Conservation (phyloP, 1,284 basidiomycete species). For the Apiotrichum domesticum region DNA sequence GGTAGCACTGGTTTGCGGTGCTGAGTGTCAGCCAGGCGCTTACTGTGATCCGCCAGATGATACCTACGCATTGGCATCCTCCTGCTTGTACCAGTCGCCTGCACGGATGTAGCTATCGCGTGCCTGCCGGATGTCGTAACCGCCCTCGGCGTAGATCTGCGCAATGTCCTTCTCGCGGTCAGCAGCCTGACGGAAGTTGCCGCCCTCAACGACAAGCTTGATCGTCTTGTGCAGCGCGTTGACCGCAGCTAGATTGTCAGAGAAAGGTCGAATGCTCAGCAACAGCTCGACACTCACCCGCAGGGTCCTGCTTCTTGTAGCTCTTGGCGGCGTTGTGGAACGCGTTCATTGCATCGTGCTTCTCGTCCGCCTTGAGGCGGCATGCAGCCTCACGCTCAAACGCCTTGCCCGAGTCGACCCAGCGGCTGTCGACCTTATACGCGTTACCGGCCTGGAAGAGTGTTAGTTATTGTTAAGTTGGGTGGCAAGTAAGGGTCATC, state of each 20-base stretch:
- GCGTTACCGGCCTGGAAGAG: constrained; percentile 75
- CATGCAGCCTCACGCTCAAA: constrained; percentile 87
- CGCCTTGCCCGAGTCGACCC: constrained; percentile 82
- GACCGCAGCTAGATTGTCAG: constrained; percentile 64
- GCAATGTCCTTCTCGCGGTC: constrained; percentile 97
- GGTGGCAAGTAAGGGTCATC: constrained; percentile 44
- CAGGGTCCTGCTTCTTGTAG: constrained; percentile 80
- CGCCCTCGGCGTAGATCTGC: constrained; percentile 75
- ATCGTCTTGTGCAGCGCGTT: constrained; percentile 84
- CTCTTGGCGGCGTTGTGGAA: constrained; percentile 96
- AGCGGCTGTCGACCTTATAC: constrained; percentile 89
- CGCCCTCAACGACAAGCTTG: constrained; percentile 70
- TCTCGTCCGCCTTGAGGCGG: constrained; percentile 75
- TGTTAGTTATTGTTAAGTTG: too few relatives aligned
- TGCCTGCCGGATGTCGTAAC: constrained; percentile 51
- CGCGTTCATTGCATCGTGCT: constrained; percentile 87
- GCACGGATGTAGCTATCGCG: constrained; percentile 88
- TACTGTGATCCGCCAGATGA: not conserved
- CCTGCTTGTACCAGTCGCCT: constrained; percentile 95
- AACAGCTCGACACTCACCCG: constrained; percentile 55
- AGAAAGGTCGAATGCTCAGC: not conserved
- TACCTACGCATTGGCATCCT: constrained; percentile 88
- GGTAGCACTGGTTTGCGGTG: constrained; percentile 91
- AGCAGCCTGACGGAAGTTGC: constrained; percentile 93
- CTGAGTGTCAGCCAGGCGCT: constrained; percentile 48